A percentile compares a stretch with the other conserved stretches of the same genome.
phyloP scores from a whole-genome alignment of 495 filamentous ascomycete genomes.

The Tetracladium marchalianum region DNA sequence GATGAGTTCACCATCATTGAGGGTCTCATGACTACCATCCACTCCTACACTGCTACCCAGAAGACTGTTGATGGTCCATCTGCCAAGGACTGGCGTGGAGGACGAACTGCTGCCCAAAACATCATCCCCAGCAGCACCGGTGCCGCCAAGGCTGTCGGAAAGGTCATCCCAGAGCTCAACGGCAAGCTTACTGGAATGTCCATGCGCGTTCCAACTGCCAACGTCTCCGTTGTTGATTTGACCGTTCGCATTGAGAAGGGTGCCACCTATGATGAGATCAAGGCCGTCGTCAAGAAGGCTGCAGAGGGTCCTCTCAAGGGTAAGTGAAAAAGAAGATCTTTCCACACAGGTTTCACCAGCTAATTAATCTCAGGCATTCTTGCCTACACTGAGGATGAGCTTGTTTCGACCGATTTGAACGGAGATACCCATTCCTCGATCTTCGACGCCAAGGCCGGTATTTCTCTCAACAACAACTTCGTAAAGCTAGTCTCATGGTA shows the following conservation, averaged over 20 bases:
- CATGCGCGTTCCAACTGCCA: conserved; percentile 96
- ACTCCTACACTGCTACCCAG: conserved; percentile 99
- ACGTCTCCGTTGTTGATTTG: conserved; percentile 98
- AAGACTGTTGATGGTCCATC: conserved; percentile 99
- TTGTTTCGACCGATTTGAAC: conserved; percentile 89
- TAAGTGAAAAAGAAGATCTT: no score
- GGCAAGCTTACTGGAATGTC: conserved; percentile 99
- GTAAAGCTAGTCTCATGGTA: conserved; percentile 99
- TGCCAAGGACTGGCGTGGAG: conserved; percentile 98
- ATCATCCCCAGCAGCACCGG: conserved; percentile 99
- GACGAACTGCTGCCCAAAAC: conserved; percentile 96
- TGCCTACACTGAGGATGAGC: conserved; percentile 91
- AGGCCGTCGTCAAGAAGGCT: conserved; percentile 81
- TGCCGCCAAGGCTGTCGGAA: conserved; percentile 99
- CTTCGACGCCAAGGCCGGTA: conserved; percentile 99
- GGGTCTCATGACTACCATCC: conserved; percentile 99
- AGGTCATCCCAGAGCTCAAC: conserved; percentile 94
- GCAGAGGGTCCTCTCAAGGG: conserved; percentile 78
- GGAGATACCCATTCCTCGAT: conserved; percentile 89
- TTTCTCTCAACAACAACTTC: conserved; percentile 95
- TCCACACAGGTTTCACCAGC: neutral
- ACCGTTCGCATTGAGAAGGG: conserved; percentile 88
- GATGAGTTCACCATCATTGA: conserved; percentile 96
- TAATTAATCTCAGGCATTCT: conserved; percentile 60
- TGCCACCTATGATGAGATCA: conserved; percentile 89